Evolutionary conservation across 2,329 filamentous ascomycete species (phyloP).

Genomic region (Endocalyx cinctus): DNA sequence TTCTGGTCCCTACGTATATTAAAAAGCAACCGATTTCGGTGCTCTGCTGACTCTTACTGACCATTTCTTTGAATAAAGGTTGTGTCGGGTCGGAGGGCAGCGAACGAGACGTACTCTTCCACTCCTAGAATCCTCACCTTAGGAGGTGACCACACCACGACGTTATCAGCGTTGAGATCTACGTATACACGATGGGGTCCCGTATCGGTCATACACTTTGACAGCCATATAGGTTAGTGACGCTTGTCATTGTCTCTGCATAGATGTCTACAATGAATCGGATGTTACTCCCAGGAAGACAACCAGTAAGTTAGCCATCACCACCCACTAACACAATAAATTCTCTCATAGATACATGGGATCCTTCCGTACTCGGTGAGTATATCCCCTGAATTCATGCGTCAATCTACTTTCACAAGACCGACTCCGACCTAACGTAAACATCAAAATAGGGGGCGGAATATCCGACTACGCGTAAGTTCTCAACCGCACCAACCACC

Average conservation of each 20-base stretch:
- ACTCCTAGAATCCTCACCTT: slow-evolving; percentile 54
- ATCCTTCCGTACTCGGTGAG: slow-evolving; percentile 54
- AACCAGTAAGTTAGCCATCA: neutral
- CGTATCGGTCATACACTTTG: slow-evolving; percentile 62
- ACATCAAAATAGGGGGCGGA: slow-evolving; percentile 39
- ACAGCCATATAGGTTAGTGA: slow-evolving; percentile 53
- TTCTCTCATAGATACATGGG: slow-evolving; percentile 65
- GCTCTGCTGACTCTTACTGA: too few relatives aligned
- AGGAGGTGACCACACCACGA: slow-evolving; percentile 62
- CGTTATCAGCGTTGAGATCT: slow-evolving; percentile 57
- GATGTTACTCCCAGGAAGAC: too few relatives aligned
- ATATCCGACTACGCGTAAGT: slow-evolving; percentile 56
- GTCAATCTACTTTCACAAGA: neutral
- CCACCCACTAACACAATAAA: neutral
- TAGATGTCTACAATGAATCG: too few relatives aligned
- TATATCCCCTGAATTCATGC: neutral
- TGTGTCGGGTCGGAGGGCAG: slow-evolving; percentile 27
- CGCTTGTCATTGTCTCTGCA: too few relatives aligned
- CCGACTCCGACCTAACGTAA: too few relatives aligned
- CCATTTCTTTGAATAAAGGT: too few relatives aligned
- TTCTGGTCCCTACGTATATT: too few relatives aligned
- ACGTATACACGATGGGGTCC: slow-evolving; percentile 52
- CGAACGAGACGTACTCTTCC: slow-evolving; percentile 38
- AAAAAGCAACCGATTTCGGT: too few relatives aligned
- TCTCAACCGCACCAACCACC: too few relatives aligned